These are phyloP conservation scores for Fusarium proliferatum DNA, from an alignment of 2,329 filamentous ascomycete genomes.

Conservation along the genomic window DNA sequence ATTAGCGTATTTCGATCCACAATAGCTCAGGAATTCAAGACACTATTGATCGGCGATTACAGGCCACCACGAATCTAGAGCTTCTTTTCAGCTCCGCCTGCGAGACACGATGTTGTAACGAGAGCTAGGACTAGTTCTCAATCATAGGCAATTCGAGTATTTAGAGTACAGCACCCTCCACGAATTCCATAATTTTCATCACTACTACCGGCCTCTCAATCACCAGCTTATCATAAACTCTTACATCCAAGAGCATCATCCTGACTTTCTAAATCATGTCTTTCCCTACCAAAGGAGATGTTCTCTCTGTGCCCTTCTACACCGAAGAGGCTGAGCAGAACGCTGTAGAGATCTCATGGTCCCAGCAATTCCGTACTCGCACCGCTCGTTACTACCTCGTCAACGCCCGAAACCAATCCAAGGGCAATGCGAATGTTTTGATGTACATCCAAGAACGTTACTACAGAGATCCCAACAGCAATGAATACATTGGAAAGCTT, in stretches of 20 bases:
- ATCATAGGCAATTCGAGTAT: background rate
- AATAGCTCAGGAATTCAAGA: background rate
- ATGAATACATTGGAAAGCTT: slow-evolving; percentile 20
- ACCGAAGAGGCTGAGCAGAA: slow-evolving; percentile 15
- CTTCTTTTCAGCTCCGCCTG: background rate
- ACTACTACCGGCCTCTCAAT: too few relatives aligned
- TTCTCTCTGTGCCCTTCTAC: slow-evolving; percentile 21
- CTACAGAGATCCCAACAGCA: slow-evolving; percentile 13
- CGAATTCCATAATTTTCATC: rapidly evolving
- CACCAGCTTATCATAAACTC: background rate
- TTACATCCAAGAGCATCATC: background rate
- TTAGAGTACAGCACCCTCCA: background rate
- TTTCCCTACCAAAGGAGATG: slow-evolving; percentile 8
- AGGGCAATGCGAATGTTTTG: slow-evolving; percentile 12
- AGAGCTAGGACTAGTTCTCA: background rate
- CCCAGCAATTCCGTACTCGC: slow-evolving; percentile 13
- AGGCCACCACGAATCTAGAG: background rate
- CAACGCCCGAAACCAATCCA: slow-evolving; percentile 24
- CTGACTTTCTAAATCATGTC: slow-evolving; percentile 16
- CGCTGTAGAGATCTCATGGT: slow-evolving; percentile 22
- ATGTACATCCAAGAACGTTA: slow-evolving; percentile 27
- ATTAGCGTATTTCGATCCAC: too few relatives aligned
- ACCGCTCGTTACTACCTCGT: slow-evolving; percentile 31
- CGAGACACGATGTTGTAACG: too few relatives aligned
- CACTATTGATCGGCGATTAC: background rate